A percentile compares a stretch with the other conserved stretches of the same genome.
phyloP scores from a whole-genome alignment of 2,329 filamentous ascomycete species.

The Claviceps sp. region DNA sequence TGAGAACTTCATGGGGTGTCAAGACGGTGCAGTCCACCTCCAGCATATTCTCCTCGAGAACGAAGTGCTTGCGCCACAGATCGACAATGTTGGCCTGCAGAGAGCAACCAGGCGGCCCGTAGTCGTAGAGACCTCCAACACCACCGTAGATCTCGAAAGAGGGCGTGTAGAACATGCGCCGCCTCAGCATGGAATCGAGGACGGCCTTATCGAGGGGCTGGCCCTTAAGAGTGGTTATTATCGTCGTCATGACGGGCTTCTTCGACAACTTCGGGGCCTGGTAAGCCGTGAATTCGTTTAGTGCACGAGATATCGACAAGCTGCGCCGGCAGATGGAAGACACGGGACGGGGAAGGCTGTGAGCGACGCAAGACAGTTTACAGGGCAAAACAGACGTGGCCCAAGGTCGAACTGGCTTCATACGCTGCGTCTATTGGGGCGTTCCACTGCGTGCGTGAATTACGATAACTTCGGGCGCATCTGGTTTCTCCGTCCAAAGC shows the following conservation, averaged over 20 bases:
- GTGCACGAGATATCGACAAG: slow-evolving; percentile 17
- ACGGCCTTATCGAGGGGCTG: slow-evolving; percentile 73
- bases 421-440: slow-evolving; percentile 10
- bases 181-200: slow-evolving; percentile 75
- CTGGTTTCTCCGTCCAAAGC: slow-evolving; percentile 1
- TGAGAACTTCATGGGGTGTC: slow-evolving; percentile 85
- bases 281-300: slow-evolving; percentile 17
- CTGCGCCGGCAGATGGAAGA: slow-evolving; percentile 12
- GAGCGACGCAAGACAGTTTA: slow-evolving; percentile 5
- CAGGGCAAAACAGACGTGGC: slow-evolving; percentile 4
- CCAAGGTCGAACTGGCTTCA: slow-evolving; percentile 14
- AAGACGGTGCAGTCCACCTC: slow-evolving; percentile 90
- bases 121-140: slow-evolving; percentile 82
- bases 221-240: slow-evolving; percentile 68
- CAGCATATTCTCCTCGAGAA: slow-evolving; percentile 86
- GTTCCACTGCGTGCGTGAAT: slow-evolving; percentile 13
- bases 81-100: slow-evolving; percentile 82
- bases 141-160: slow-evolving; percentile 93
- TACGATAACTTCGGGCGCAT: slow-evolving; percentile 13
- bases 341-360: slow-evolving; percentile 8
- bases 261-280: slow-evolving; percentile 13
- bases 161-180: slow-evolving; percentile 87
- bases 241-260: slow-evolving; percentile 29
- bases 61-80: slow-evolving; percentile 84
- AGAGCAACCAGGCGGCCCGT: slow-evolving; percentile 77